These are phyloP conservation scores for Penicillium sp. DNA, from an alignment of 2,329 filamentous ascomycete species.

Conservation along the genomic window DNA sequence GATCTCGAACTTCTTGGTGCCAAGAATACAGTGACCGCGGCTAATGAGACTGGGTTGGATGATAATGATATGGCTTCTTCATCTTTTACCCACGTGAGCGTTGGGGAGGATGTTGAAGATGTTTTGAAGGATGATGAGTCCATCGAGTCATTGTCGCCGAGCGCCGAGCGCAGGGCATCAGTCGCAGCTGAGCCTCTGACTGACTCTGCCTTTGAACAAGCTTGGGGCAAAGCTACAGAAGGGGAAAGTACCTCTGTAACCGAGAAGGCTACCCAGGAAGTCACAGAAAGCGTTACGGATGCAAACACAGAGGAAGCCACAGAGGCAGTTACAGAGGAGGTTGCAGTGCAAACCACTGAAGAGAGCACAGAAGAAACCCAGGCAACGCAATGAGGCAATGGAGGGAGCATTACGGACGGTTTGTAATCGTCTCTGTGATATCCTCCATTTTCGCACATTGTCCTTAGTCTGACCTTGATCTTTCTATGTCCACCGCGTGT, in stretches of 20 bases:
- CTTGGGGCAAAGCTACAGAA: slow-evolving; percentile 39
- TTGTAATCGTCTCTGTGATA: slow-evolving; percentile 12
- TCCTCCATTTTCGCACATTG: slow-evolving; percentile 13
- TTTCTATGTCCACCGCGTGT: neutral
- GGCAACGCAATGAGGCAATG: neutral
- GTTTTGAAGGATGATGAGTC: slow-evolving; percentile 4
- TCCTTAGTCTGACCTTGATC: neutral
- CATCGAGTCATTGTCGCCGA: neutral
- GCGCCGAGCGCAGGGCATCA: neutral
- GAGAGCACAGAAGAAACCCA: slow-evolving; percentile 3
- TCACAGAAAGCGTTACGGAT: no score
- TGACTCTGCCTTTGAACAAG: slow-evolving; percentile 34
- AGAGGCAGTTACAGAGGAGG: no score
- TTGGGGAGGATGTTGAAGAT: slow-evolving; percentile 19
- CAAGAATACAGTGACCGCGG: slow-evolving; percentile 13
- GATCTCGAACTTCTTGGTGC: slow-evolving; percentile 34
- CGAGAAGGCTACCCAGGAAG: neutral
- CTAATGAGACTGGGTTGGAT: neutral
- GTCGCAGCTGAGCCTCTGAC: slow-evolving; percentile 6
- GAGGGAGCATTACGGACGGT: neutral
- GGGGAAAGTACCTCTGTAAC: slow-evolving; percentile 17
- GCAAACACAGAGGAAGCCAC: no score
- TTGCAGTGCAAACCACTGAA: no score
- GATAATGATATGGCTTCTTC: slow-evolving; percentile 11
- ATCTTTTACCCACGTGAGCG: slow-evolving; percentile 22